Evolutionary conservation across 2,329 filamentous ascomycete species (phyloP).

Genomic region (Alternaria atra): DNA sequence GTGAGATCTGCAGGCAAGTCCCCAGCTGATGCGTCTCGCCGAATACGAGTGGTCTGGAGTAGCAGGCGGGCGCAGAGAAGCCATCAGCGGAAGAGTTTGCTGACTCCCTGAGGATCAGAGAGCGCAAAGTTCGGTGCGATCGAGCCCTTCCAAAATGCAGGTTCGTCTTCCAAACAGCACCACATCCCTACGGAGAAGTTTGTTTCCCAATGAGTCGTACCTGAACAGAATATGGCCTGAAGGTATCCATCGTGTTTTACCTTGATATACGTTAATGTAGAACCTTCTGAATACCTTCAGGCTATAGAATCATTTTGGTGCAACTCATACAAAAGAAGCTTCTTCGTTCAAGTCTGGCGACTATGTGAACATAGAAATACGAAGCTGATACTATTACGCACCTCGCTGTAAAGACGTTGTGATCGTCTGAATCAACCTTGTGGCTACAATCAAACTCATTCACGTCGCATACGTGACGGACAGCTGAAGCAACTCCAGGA

Average conservation of each 20-base stretch:
- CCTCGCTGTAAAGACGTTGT: not conserved
- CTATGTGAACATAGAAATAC: no score
- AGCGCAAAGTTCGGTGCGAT: not conserved
- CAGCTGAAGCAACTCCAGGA: not conserved
- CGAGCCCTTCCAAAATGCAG: not conserved
- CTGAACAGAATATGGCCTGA: no score
- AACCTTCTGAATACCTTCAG: no score
- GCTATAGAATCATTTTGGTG: no score
- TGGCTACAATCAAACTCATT: not conserved
- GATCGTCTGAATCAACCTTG: not conserved
- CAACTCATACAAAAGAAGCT: no score
- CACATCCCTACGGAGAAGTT: no score
- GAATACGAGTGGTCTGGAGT: no score
- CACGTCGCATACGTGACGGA: constrained; percentile 1
- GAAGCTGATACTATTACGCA: not conserved
- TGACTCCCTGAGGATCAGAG: not conserved
- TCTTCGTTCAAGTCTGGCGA: no score
- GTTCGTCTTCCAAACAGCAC: not conserved
- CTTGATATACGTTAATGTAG: no score
- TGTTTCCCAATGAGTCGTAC: no score
- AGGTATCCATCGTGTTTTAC: no score
- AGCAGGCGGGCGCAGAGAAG: no score
- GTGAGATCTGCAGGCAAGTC: not conserved
- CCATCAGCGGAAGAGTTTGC: not conserved
- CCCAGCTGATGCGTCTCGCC: not conserved